A percentile compares a stretch with the other conserved stretches of the same genome.
phyloP scores from a whole-genome alignment of 805 yeast species.

The Suhomyces kilbournensis region DNA sequence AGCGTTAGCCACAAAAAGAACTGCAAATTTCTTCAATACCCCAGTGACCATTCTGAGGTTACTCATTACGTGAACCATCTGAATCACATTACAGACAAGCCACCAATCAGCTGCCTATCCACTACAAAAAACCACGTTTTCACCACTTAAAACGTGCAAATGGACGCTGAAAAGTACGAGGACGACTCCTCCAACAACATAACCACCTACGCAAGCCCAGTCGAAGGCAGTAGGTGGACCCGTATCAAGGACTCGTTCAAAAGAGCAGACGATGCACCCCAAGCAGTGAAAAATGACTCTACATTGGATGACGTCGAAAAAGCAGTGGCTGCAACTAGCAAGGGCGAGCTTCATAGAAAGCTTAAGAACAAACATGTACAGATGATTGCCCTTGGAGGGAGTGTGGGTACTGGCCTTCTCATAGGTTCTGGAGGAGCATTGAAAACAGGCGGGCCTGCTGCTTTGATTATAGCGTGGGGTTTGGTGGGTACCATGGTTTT shows the following conservation, averaged over 20 bases:
- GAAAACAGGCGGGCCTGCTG: constrained; percentile 42
- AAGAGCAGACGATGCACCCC: constrained; percentile 17
- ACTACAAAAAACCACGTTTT: not conserved
- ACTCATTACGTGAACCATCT: not conserved
- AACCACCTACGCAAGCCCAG: not conserved
- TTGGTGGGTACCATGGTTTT: constrained; percentile 57
- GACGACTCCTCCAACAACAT: not conserved
- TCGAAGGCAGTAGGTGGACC: constrained; percentile 15
- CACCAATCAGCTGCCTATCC: not conserved
- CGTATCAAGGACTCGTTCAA: constrained; percentile 29
- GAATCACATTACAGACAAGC: not conserved
- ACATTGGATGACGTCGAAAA: constrained; percentile 27
- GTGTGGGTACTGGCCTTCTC: constrained; percentile 27
- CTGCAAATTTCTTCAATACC: constrained; percentile 1
- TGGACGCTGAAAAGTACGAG: constrained; percentile 3
- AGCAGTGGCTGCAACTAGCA: constrained; percentile 31
- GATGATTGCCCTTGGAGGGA: constrained; percentile 29
- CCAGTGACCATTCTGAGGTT: not conserved
- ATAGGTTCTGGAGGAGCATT: constrained; percentile 52
- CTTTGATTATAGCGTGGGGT: constrained; percentile 52
- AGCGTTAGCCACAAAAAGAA: not conserved
- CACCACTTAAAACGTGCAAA: not conserved
- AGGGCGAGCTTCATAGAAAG: constrained; percentile 22
- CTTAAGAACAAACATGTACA: constrained; percentile 22
- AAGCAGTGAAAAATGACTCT: not conserved